Evolutionary conservation across 345 rosid species (phyloP).

Genomic region (Raphanus sativus): DNA sequence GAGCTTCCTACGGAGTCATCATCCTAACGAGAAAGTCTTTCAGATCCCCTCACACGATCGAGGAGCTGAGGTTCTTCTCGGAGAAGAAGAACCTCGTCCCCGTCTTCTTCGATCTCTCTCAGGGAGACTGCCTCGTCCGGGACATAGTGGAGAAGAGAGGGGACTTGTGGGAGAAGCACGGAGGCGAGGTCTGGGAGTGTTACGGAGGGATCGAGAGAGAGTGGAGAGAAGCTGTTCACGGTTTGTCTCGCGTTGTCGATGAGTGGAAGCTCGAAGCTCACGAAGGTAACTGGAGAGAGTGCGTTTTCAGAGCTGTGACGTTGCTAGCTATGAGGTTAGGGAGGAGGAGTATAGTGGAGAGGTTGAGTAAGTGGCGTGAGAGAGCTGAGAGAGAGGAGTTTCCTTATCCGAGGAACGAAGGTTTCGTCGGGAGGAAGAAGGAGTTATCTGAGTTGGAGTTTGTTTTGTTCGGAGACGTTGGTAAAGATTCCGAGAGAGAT

Average conservation of each 20-base stretch:
- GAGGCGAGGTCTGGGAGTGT: constrained; percentile 79
- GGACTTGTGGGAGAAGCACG: constrained; percentile 89
- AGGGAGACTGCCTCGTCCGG: constrained; percentile 84
- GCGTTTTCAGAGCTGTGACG: constrained; percentile 70
- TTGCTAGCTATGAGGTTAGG: constrained; percentile 76
- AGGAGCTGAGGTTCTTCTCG: constrained; percentile 77
- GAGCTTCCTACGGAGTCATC: constrained; percentile 82
- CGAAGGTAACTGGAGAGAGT: constrained; percentile 90
- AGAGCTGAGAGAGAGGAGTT: constrained; percentile 82
- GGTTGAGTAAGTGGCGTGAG: constrained; percentile 81
- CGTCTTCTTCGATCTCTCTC: constrained; percentile 74
- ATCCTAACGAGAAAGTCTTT: constrained; percentile 78
- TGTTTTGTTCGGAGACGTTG: constrained; percentile 79
- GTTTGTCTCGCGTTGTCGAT: constrained; percentile 66
- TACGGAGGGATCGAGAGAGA: constrained; percentile 91
- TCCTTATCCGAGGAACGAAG: constrained; percentile 78
- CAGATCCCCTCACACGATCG: constrained; percentile 73
- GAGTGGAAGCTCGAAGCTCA: constrained; percentile 94
- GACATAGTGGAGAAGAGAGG: constrained; percentile 95
- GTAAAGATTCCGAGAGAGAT: constrained; percentile 73
- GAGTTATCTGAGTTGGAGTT: constrained; percentile 86
- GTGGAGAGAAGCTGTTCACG: constrained; percentile 85
- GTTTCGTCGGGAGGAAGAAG: constrained; percentile 85
- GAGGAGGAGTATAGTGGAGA: constrained; percentile 84
- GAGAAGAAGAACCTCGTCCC: constrained; percentile 92